Evolutionary conservation across 345 rosid genomes (phyloP).

Genomic region (Anastatica hierochuntica): DNA sequence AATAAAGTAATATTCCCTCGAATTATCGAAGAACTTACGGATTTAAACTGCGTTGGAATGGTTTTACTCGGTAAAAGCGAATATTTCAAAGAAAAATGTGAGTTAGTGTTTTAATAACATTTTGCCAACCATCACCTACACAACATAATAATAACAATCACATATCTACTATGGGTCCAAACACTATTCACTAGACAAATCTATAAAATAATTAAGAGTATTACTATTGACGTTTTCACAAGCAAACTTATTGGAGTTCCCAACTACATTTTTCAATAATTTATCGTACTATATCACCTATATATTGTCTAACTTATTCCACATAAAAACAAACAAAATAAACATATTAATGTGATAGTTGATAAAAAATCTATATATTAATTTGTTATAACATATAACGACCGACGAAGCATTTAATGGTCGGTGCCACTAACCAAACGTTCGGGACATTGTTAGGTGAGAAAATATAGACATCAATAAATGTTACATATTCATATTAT

Average conservation of each 20-base stretch:
- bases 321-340: background rate
- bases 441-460: conserved; percentile 4
- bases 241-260: background rate
- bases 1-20: too few relatives aligned
- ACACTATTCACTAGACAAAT: background rate
- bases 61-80: too few relatives aligned
- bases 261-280: conserved; percentile 9
- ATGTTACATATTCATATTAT: conserved; percentile 17
- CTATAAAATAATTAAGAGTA: background rate
- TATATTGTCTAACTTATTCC: background rate
- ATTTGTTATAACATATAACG: background rate
- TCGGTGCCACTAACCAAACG: conserved; percentile 5
- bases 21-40: too few relatives aligned
- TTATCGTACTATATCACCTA: background rate
- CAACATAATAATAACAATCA: background rate
- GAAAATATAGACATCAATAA: conserved; percentile 4
- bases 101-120: too few relatives aligned
- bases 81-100: too few relatives aligned
- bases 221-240: background rate
- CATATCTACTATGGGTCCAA: background rate
- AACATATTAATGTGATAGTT: background rate
- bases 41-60: too few relatives aligned
- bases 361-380: background rate
- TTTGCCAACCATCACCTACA: too few relatives aligned
- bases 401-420: conserved; percentile 7